These are phyloP conservation scores for Fusarium odoratissimum DNA, from an alignment of 2,329 filamentous ascomycete species.

Conservation along the genomic window DNA sequence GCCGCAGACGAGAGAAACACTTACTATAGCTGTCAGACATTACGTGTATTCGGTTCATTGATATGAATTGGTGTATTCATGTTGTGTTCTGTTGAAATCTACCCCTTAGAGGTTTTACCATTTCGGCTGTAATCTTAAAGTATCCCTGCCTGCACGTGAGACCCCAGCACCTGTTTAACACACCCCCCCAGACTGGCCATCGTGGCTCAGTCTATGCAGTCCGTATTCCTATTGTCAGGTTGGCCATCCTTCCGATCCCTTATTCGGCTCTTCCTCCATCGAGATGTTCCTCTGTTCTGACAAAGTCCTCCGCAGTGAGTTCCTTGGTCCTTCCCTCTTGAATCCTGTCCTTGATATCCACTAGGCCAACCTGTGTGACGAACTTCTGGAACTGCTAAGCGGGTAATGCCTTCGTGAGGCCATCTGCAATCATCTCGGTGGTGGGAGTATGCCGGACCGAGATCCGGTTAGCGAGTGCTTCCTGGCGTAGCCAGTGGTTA, in stretches of 20 bases:
- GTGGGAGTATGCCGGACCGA: no score
- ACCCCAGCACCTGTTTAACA: not conserved
- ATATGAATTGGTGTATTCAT: no score
- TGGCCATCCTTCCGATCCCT: not conserved
- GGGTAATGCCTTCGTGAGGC: not conserved
- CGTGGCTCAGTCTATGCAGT: not conserved
- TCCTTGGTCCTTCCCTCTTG: not conserved
- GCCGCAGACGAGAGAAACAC: no score
- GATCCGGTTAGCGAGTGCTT: no score
- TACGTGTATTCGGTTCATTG: no score
- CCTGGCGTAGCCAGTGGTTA: slow-evolving; percentile 1
- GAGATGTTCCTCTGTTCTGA: not conserved
- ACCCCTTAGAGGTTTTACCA: no score
- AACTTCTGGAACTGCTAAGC: no score
- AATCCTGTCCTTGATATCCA: not conserved
- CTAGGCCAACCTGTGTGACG: not conserved
- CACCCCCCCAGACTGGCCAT: not conserved
- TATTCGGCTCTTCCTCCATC: not conserved
- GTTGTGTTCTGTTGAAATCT: no score
- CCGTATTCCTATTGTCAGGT: not conserved
- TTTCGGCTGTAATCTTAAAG: not conserved
- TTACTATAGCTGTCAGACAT: no score
- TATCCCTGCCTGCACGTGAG: not conserved
- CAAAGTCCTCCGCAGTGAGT: not conserved
- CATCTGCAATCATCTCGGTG: not conserved